These are phyloP conservation scores for Endothia cerciana DNA, from an alignment of 2,329 filamentous ascomycete species.

Conservation along the genomic window DNA sequence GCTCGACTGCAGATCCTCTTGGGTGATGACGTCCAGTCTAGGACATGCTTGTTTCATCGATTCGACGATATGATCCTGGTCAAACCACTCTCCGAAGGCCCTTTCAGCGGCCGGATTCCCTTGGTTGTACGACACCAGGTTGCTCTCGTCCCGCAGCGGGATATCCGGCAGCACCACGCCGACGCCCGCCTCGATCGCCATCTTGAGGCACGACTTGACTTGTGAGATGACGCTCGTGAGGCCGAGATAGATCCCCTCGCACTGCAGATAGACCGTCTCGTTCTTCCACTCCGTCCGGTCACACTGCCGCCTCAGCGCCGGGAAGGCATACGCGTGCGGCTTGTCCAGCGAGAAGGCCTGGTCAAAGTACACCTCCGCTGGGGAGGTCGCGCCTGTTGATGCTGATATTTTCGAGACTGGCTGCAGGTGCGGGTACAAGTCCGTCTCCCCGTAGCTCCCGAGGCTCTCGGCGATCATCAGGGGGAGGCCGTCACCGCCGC, in stretches of 20 bases:
- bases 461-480: conserved; percentile 13
- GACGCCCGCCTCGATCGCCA: conserved; percentile 40
- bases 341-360: conserved; percentile 33
- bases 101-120: conserved; percentile 38
- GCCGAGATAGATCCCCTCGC: conserved; percentile 38
- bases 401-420: not conserved
- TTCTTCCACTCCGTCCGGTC: conserved; percentile 32
- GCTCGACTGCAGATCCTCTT: conserved; percentile 31
- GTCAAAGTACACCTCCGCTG: conserved; percentile 31
- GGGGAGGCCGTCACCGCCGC: not conserved
- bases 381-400: no score
- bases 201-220: conserved; percentile 42
- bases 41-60: conserved; percentile 36
- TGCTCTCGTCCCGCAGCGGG: conserved; percentile 37
- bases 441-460: conserved; percentile 6
- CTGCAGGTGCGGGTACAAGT: not conserved
- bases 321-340: conserved; percentile 30
- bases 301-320: conserved; percentile 33
- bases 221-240: conserved; percentile 41
- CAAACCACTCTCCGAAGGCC: conserved; percentile 42
- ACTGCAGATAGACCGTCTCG: conserved; percentile 36
- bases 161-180: conserved; percentile 39
- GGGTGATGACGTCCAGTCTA: conserved; percentile 39
- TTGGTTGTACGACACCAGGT: conserved; percentile 40
- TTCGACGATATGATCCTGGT: conserved; percentile 36